Evolutionary conservation across 1,284 basidiomycete genomes (phyloP), one percentile per base, ranked within the genome.

Genomic region (Heterobasidion annosum): DNA sequence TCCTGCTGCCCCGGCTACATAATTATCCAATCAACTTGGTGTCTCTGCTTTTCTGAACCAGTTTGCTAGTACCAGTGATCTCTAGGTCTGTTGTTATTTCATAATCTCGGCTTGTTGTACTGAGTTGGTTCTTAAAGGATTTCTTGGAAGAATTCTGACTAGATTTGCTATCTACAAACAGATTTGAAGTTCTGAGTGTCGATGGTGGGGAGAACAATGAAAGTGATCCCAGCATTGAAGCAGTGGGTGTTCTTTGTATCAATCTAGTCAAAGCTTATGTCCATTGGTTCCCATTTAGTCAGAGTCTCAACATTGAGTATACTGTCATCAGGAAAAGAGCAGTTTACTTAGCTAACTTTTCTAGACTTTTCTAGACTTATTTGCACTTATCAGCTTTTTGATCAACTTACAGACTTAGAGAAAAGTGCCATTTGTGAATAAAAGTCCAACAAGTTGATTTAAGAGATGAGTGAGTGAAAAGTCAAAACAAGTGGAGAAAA

Each of bases 221-320:
- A 18, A 16, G 5, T 46, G 8, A 8, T 37, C 54, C 54, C 8
- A 51, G 54, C 34, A 16, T 54, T 19, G 57, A 58, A 45, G 57
- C 86, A 82, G 66, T 61, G 57, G 57, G 74, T 77, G 34, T 48
- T 13, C 55, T 53, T 34, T 54, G 8, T 16, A 2, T 18, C 13
- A n/a, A 13, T 15, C 3, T 4, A 4, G 6, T 15, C 6, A 40
- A 40, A 40, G 3, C 34, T 15, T 8, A 34, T 19, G 8, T 13
- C 44, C 16, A 18, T 18, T 2, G 18, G 18, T 18, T 18, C 18
- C 18, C 18, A 18, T 18, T 18, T 2, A 2, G 18, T 18, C 18
- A 56, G 55, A 16, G 50, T 16, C 47, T 56, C 19, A 51, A 56
- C 40, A 45, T 37, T 4, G 51, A 56, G 16, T 56, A 51, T 15